A percentile compares a stretch with the other conserved stretches of the same genome.
Conservation (phyloP, 805 yeast genomes). For the Starmerella cellae region DNA sequence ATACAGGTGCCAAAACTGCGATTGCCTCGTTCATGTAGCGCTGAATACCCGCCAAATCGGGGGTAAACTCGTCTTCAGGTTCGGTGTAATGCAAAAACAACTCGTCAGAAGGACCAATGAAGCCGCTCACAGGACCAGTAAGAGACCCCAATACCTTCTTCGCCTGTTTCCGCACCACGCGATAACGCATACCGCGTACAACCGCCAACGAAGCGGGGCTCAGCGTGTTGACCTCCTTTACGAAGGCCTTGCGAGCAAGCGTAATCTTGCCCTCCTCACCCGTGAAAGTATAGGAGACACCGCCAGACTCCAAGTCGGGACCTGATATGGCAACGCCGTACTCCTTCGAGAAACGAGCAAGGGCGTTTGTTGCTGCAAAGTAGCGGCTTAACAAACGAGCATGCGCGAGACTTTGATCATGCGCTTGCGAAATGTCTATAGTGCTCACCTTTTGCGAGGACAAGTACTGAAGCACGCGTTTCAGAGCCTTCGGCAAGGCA, state of each 20-base stretch:
- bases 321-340: slow-evolving; percentile 33
- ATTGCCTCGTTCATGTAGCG: slow-evolving; percentile 44
- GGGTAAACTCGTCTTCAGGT: slow-evolving; percentile 53
- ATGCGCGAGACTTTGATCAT: slow-evolving; percentile 63
- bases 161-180: slow-evolving; percentile 29
- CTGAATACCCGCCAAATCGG: slow-evolving; percentile 46
- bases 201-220: slow-evolving; percentile 55
- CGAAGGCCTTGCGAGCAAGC: slow-evolving; percentile 58
- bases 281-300: slow-evolving; percentile 49
- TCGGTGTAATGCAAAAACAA: slow-evolving; percentile 44
- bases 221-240: slow-evolving; percentile 56
- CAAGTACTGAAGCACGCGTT: slow-evolving; percentile 46
- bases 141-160: slow-evolving; percentile 20
- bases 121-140: slow-evolving; percentile 36
- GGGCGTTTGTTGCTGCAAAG: slow-evolving; percentile 31
- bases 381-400: slow-evolving; percentile 62
- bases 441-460: slow-evolving; percentile 47
- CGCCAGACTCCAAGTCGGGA: slow-evolving; percentile 34
- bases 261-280: slow-evolving; percentile 42
- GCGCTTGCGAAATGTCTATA: slow-evolving; percentile 79
- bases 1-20: slow-evolving; percentile 41
- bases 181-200: slow-evolving; percentile 42
- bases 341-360: slow-evolving; percentile 32
- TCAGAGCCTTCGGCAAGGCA: slow-evolving; percentile 49
- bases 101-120: slow-evolving; percentile 38